Evolutionary conservation across 108 stramenopile species (phyloP), one percentile per base, ranked within the genome.

Genomic region (Skeletonema tropicum): DNA sequence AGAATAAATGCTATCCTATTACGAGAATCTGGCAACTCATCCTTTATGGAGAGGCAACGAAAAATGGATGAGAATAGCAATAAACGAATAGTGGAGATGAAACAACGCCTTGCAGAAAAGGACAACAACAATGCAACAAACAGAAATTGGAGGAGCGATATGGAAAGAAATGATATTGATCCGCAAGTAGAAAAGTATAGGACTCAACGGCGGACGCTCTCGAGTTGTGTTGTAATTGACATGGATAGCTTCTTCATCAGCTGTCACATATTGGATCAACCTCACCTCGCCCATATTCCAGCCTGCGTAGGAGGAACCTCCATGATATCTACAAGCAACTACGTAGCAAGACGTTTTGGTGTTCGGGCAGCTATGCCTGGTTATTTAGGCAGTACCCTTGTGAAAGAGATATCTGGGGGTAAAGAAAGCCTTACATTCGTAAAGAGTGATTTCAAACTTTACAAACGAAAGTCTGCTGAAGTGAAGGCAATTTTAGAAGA

Each of bases 361-460:
- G 99, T 99, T 19, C 87, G 99, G 2, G 87, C 90, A n/a, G 99
- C 98, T 15, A 98, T 99, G 99, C 97, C 98, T 0, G 97, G 97
- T 15, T 98, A 95, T 67, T 94, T 99, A 41, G 99, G 92, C 4
- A 85, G 92, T 69, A 88, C 89, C 64, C 74, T 97, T 11, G 94
- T 95, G 6, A 49, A 82, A 14, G 92, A 93, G 64, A 57, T 95
- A n/a, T 88, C 86, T 6, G 77, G 69, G 12, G 94, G 92, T 1
- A 84, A 75, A 21, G 85, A 91, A 58, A 55, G 67, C 38, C 60
- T 95, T 60, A 72, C 83, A 12, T 89, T 94, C 75, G 86, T 98
- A n/a, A 81, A 75, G 23, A 66, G 69, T 29, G 92, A 95, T 68
- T 96, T 92, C 78, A 76, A 82, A 12, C 82, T 96, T 46, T 98